Evolutionary conservation across 495 filamentous ascomycete species (phyloP).

Genomic region (Penicillium subrubescens): DNA sequence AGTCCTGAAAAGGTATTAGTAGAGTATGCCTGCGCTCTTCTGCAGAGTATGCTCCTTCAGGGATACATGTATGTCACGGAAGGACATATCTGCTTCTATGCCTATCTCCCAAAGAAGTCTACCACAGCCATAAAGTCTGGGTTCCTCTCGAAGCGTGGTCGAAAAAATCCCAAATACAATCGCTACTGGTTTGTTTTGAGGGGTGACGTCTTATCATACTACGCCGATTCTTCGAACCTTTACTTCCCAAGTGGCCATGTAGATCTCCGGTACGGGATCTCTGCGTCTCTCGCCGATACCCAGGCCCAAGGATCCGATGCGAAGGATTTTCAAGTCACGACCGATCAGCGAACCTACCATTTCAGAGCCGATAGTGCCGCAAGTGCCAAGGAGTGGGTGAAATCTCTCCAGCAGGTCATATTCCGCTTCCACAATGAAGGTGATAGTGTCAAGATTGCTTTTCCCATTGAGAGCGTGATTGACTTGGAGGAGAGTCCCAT

Average conservation of each 20-base stretch:
- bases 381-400: slow-evolving; percentile 97
- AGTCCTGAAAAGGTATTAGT: slow-evolving; percentile 78
- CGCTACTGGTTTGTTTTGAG: slow-evolving; percentile 97
- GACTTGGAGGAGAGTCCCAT: slow-evolving; percentile 92
- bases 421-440: slow-evolving; percentile 96
- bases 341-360: slow-evolving; percentile 79
- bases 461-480: slow-evolving; percentile 86
- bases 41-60: slow-evolving; percentile 90
- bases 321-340: slow-evolving; percentile 76
- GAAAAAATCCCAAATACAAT: slow-evolving; percentile 84
- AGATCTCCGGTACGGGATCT: slow-evolving; percentile 89
- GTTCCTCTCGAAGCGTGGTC: slow-evolving; percentile 85
- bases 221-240: slow-evolving; percentile 74
- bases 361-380: slow-evolving; percentile 87
- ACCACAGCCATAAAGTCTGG: slow-evolving; percentile 83
- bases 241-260: slow-evolving; percentile 95
- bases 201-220: slow-evolving; percentile 95
- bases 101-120: slow-evolving; percentile 89
- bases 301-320: slow-evolving; percentile 73
- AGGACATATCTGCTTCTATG: slow-evolving; percentile 94
- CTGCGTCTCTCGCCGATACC: slow-evolving; percentile 66
- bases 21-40: slow-evolving; percentile 94
- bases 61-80: slow-evolving; percentile 97
- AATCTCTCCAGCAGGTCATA: slow-evolving; percentile 89
- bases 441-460: slow-evolving; percentile 93